Percentiles rank a stretch among this genome's conserved stretches.
Evolutionary conservation across 78 protist species (phyloP).

Genomic region (Speleostelium caveatum): DNA sequence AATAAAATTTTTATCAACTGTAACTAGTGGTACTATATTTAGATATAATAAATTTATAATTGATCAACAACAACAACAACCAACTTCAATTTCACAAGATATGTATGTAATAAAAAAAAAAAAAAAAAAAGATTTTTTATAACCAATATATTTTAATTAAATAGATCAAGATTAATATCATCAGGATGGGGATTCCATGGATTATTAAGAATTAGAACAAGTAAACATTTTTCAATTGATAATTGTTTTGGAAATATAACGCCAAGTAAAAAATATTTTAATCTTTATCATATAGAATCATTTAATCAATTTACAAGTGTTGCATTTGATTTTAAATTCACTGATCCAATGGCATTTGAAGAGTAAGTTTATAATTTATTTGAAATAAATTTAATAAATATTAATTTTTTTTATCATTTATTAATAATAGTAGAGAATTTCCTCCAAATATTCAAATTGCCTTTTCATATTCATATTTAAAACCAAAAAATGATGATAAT

Average conservation of each 20-base stretch:
- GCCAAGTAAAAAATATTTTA: constrained; percentile 11
- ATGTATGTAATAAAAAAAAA: constrained; percentile 7
- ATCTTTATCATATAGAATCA: constrained; percentile 65
- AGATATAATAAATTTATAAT: constrained; percentile 43
- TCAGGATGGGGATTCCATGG: constrained; percentile 75
- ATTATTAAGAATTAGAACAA: constrained; percentile 31
- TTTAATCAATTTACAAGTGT: constrained; percentile 30
- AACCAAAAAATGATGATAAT: constrained; percentile 8
- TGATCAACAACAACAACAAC: too few species aligned
- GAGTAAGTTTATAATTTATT: too few species aligned
- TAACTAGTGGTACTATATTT: constrained; percentile 46
- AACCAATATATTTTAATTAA: not conserved
- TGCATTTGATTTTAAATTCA: constrained; percentile 64
- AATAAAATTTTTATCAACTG: constrained; percentile 7
- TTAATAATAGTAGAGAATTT: not conserved
- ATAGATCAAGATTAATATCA: constrained; percentile 11
- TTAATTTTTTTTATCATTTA: not conserved
- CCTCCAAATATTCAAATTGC: constrained; percentile 62
- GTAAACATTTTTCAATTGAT: constrained; percentile 19
- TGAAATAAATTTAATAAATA: not conserved
- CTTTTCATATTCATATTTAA: constrained; percentile 44
- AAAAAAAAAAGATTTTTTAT: not conserved
- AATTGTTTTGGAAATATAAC: constrained; percentile 20
- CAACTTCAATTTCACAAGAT: constrained; percentile 48
- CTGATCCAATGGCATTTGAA: constrained; percentile 14